Evolutionary conservation across 768 basidiomycete species (phyloP).

Genomic region (Tylopilus plumbeoviolaceoides): DNA sequence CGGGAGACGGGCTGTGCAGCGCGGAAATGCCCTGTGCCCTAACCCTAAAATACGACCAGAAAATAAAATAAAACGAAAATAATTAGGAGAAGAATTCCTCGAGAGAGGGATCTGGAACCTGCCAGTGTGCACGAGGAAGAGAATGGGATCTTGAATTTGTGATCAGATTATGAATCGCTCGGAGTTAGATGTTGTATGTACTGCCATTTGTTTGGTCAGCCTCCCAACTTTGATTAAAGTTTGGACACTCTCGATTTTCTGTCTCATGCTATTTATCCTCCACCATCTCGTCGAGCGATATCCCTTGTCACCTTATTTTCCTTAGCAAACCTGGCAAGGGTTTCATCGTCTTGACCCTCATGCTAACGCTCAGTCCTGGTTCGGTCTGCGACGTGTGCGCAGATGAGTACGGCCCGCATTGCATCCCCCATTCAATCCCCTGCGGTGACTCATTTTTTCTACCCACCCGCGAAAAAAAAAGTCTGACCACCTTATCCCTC

Average conservation of each 20-base stretch:
- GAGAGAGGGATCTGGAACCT: conserved; percentile 12
- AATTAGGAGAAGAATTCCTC: too few species aligned
- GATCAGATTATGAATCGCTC: conserved; percentile 5
- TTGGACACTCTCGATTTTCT: conserved; percentile 30
- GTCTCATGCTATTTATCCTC: conserved; percentile 47
- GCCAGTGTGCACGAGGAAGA: neutral
- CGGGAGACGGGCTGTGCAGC: conserved; percentile 16
- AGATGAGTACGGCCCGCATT: conserved; percentile 75
- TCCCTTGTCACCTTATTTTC: conserved; percentile 40
- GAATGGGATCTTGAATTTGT: neutral
- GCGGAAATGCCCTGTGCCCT: conserved; percentile 26
- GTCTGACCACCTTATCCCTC: conserved; percentile 14
- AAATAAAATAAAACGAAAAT: neutral
- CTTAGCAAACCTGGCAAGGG: conserved; percentile 38
- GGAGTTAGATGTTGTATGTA: conserved; percentile 6
- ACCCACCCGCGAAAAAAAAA: conserved; percentile 22
- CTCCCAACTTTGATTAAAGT: conserved; percentile 26
- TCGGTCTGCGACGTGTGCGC: conserved; percentile 89
- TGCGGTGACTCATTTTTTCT: conserved; percentile 49
- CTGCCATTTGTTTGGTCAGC: conserved; percentile 30
- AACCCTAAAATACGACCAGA: conserved; percentile 22
- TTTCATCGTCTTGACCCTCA: conserved; percentile 41
- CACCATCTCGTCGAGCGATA: conserved; percentile 41
- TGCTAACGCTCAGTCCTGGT: conserved; percentile 81
- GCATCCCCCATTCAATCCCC: conserved; percentile 74